Percentiles rank a stretch among this genome's conserved stretches.
Conservation (phyloP, 1,139 yeast species). For the Eremothecium coryli region DNA sequence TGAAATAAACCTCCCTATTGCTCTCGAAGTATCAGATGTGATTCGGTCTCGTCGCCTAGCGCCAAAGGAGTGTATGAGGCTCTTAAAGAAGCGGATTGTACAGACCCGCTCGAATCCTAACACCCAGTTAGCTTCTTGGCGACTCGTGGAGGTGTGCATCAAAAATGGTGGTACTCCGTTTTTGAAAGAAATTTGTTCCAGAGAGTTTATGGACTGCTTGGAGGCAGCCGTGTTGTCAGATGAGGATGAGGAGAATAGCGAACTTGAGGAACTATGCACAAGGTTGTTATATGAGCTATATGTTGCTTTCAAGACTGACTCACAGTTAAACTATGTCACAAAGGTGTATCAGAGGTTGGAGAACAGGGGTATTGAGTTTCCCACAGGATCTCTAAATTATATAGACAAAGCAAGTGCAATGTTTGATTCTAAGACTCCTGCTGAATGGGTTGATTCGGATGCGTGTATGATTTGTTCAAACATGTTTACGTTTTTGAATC, state of each 20-base stretch:
- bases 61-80: constrained; percentile 77
- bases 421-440: constrained; percentile 87
- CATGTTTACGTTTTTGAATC: constrained; percentile 67
- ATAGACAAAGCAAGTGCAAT: constrained; percentile 31
- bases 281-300: constrained; percentile 72
- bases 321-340: constrained; percentile 58
- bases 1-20: constrained; percentile 61
- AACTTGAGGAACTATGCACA: constrained; percentile 53
- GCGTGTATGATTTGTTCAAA: constrained; percentile 91
- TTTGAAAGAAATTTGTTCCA: constrained; percentile 64
- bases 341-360: constrained; percentile 52
- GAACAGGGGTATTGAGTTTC: constrained; percentile 61
- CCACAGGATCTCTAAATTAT: constrained; percentile 38
- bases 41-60: constrained; percentile 78
- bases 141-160: constrained; percentile 74
- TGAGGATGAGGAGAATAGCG: constrained; percentile 34
- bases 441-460: constrained; percentile 95
- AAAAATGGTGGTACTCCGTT: constrained; percentile 91
- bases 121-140: constrained; percentile 62
- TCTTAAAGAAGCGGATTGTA: constrained; percentile 64
- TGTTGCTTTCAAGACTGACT: constrained; percentile 57
- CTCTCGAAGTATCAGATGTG: constrained; percentile 80
- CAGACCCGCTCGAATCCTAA: constrained; percentile 61
- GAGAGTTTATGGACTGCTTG: constrained; percentile 77
- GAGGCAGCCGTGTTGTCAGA: constrained; percentile 35